Evolutionary conservation across 176 grass and related monocot species (phyloP), one percentile per base, ranked within the genome.

Genomic region (Zoysia pacifica): DNA sequence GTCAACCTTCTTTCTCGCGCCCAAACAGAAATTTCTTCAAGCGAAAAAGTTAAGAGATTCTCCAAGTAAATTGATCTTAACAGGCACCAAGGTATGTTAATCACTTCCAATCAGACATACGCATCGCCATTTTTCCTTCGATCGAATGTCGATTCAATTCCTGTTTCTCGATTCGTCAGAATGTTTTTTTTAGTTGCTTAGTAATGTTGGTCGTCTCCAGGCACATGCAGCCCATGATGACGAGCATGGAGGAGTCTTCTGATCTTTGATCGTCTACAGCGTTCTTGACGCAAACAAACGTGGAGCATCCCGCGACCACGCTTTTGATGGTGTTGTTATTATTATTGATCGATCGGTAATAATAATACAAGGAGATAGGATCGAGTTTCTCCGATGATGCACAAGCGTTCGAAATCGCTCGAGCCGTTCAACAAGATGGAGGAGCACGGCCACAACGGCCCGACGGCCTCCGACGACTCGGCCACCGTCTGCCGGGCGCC

Each of bases 381-480:
- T 70, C 42, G 75, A 48, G 59, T 40, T 44, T 15, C n/a, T 5
- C 2, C 6, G 14, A 58, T 52, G 18, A 85, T 85, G 58, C 87
- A 89, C 59, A 85, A 77, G 72, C 77, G 82, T 7, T 85, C 87
- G 49, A 89, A 85, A 81, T 89, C 87, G 4, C 65, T 49, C 41
- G 87, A 89, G 66, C 82, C 87, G 58, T 69, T 72, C 15, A 69
- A 37, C 28, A 53, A 69, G 52, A 84, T 75, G 82, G 78, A 72
- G 58, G 87, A 85, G 16, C 82, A 20, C 37, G 71, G 77, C 75
- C 20, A 52, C 75, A 20, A 39, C 36, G 69, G 70, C 55, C 56
- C 77, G n/a, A 77, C 78, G 66, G 70, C 87, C 59, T 72, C 36
- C 43, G 87, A 90, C 35, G 94, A 94, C 66, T 83, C 87, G 5